Evolutionary conservation across 129 eudicot genomes (phyloP), one percentile per base, ranked within the genome.

Genomic region (Ambrosia artemisiifolia): DNA sequence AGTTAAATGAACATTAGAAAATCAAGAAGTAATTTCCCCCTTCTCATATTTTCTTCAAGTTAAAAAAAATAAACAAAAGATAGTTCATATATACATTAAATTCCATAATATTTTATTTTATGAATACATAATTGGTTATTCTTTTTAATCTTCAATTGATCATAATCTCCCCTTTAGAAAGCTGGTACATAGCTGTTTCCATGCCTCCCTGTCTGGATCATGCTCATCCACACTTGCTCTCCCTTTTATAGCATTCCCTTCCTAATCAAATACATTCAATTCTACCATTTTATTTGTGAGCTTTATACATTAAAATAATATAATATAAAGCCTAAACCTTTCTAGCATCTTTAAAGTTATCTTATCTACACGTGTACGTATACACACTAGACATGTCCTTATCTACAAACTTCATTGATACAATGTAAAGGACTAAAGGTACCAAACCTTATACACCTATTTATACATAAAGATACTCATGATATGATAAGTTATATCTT

Each of bases 81-180:
- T 17, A 48, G 13, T 34, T n/a, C 33, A 46, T 77, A 69, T 77
- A 19, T 77, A 62, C 81, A 70, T 59, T 77, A 49, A 14, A 62
- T 44, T 30, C 65, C 42, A 33, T 5, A 13, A 17, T 5, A 4
- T 16, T 56, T 67, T 76, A 76, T 17, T 11, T 51, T 19, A 78
- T 63, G 73, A 71, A 43, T 53, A 71, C 67, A 76, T 76, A 57
- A 76, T 24, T 11, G 36, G 12, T 19, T 40, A 0, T 11, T 35
- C 7, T 11, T 36, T n/a, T 32, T 20, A 3, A 17, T 53, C 17
- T n/a, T 6, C 28, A 4, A 60, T n/a, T 66, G 24, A 76, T 88
- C 90, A 87, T 66, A 84, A 69, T 81, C 88, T 84, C 12, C 93
- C 95, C 83, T 94, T 94, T 69, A 94, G 86, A 81, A 94, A 94